Conservation (phyloP, 441 rosid genomes). For the Aquilaria agallochum region DNA sequence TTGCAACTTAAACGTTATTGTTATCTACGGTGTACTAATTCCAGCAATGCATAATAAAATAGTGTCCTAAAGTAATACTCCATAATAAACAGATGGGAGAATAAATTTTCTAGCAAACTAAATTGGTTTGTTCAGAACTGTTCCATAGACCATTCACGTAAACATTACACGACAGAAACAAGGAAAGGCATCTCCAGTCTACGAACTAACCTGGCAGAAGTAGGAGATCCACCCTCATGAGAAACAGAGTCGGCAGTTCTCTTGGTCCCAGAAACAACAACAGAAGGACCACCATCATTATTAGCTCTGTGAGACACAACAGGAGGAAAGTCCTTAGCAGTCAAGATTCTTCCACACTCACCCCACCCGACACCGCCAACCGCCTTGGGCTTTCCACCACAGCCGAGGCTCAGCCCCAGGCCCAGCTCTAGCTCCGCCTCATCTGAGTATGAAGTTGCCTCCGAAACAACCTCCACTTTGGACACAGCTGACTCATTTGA, state of each 20-base stretch:
- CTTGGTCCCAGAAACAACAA: conserved; percentile 47
- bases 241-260: conserved; percentile 69
- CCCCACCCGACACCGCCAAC: conserved; percentile 35
- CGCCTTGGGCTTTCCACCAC: conserved; percentile 34
- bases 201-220: conserved; percentile 44
- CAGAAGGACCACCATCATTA: conserved; percentile 14
- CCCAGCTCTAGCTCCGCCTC: conserved; percentile 71
- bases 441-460: conserved; percentile 30
- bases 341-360: conserved; percentile 75
- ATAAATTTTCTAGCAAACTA: not conserved
- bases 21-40: too few species aligned
- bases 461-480: conserved; percentile 28
- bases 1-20: not conserved
- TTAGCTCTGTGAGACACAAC: conserved; percentile 28
- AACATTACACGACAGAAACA: not conserved
- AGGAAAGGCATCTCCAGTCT: conserved; percentile 4
- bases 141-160: not conserved
- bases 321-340: conserved; percentile 78
- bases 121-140: not conserved
- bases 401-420: conserved; percentile 67
- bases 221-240: conserved; percentile 55
- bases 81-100: too few species aligned
- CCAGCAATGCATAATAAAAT: too few species aligned
- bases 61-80: too few species aligned
- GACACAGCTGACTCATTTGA: conserved; percentile 30